Evolutionary conservation across 192 early-diverging fungal species (phyloP).

Genomic region (Rhizophagus sp.): DNA sequence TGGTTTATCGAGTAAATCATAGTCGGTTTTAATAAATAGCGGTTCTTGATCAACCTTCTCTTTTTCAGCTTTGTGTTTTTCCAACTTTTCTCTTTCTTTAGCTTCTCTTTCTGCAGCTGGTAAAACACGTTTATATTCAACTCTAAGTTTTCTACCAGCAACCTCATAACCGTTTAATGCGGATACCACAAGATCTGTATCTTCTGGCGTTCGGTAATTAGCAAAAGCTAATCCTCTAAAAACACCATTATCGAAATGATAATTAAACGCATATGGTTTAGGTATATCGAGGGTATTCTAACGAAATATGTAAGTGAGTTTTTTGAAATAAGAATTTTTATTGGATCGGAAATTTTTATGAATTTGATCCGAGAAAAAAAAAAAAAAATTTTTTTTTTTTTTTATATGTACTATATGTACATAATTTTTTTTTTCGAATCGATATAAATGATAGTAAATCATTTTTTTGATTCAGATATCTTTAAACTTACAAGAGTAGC

Average conservation of each 20-base stretch:
- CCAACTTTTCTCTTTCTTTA: slow-evolving; percentile 52
- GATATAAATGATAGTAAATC: not conserved
- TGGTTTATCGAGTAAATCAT: slow-evolving; percentile 11
- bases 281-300: slow-evolving; percentile 65
- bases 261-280: slow-evolving; percentile 79
- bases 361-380: not conserved
- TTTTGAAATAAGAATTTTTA: slow-evolving; percentile 10
- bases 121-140: slow-evolving; percentile 80
- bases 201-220: slow-evolving; percentile 76
- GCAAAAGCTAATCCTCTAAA: slow-evolving; percentile 83
- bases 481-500: slow-evolving; percentile 56
- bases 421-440: too few relatives aligned
- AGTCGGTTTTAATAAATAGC: not conserved
- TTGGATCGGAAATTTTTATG: slow-evolving; percentile 1
- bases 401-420: too few relatives aligned
- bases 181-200: slow-evolving; percentile 68
- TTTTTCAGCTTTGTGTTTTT: slow-evolving; percentile 36
- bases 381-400: too few relatives aligned
- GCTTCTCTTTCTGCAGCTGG: slow-evolving; percentile 60
- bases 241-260: slow-evolving; percentile 78
- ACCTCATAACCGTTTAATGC: slow-evolving; percentile 73
- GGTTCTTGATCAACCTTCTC: slow-evolving; percentile 33
- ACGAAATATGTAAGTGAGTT: not conserved
- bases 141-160: slow-evolving; percentile 71
- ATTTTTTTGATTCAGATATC: too few relatives aligned